Evolutionary conservation across 495 filamentous ascomycete species (phyloP), one percentile per base, ranked within the genome.

Genomic region (Chlorociboria aeruginascens): DNA sequence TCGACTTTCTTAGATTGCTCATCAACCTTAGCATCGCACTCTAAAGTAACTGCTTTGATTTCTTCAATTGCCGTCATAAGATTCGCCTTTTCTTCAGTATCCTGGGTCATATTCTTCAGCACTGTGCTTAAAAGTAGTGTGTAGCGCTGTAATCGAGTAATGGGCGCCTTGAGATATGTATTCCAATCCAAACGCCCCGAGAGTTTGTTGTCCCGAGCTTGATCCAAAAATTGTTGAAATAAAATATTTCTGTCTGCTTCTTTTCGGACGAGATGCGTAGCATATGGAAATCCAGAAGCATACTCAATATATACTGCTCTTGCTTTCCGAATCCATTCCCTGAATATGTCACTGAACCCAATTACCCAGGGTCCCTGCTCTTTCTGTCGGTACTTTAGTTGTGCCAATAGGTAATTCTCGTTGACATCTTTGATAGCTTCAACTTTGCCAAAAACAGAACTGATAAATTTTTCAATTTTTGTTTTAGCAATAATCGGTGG

Each of bases 281-380:
- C 92, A 39, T 84, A 76, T 0, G 92, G 90, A 48, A 88, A 97
- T 0, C 78, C 81, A 1, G 85, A 82, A 41, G 90, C 87, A 65
- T 97, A 99, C 37, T 89, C 89, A 50, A 96, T 80, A 64, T 97
- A 99, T 1, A 84, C 81, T 6, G 68, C 65, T 64, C 83, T 86
- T 2, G 93, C 92, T 64, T 96, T 97, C 43, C 92, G 77, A 55
- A 99, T 94, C 92, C 92, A 99, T 65, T 99, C 93, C 49, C 92
- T 73, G 69, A 99, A 99, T 46, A 99, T 88, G 54, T 97, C 92
- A 58, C 89, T 95, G 63, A 96, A 95, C 8, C 93, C 92, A 38
- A 76, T 72, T 50, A 99, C 81, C 73, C 87, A 97, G 0, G 92
- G 92, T 0, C 93, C 92, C 62, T 99, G 89, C 58, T 97, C 92